Conservation (phyloP, 345 rosid genomes). For the Anastatica hierochuntica region DNA sequence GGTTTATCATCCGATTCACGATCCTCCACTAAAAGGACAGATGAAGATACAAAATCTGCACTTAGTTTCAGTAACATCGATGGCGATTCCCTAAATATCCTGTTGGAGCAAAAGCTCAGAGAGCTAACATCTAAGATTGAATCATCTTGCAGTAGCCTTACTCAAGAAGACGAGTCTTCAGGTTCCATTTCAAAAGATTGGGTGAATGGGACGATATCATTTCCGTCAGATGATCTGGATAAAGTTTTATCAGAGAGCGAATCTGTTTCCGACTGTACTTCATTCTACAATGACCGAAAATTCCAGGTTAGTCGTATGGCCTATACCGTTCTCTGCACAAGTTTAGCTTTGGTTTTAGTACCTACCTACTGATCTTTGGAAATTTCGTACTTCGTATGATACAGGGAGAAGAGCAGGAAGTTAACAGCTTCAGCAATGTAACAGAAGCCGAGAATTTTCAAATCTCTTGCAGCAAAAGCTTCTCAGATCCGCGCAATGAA, state of each 20-base stretch:
- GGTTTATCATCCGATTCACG: conserved; percentile 24
- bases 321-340: no score
- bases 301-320: no score
- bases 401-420: conserved; percentile 35
- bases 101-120: conserved; percentile 76
- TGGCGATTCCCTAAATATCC: conserved; percentile 68
- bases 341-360: no score
- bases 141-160: conserved; percentile 39
- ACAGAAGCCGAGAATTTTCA: conserved; percentile 29
- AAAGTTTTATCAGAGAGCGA: conserved; percentile 24
- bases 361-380: no score
- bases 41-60: conserved; percentile 31
- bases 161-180: conserved; percentile 36
- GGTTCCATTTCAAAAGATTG: conserved; percentile 29
- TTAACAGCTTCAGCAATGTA: conserved; percentile 34
- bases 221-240: conserved; percentile 18
- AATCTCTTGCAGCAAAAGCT: conserved; percentile 24
- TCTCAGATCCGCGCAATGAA: conserved; percentile 32
- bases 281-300: conserved; percentile 17
- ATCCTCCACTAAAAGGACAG: no score
- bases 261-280: conserved; percentile 33
- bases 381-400: no score
- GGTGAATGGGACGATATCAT: conserved; percentile 18
- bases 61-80: conserved; percentile 53
- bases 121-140: conserved; percentile 54